Conservation (phyloP, 2,329 filamentous ascomycete genomes). For the Lizonia empirigonia region DNA sequence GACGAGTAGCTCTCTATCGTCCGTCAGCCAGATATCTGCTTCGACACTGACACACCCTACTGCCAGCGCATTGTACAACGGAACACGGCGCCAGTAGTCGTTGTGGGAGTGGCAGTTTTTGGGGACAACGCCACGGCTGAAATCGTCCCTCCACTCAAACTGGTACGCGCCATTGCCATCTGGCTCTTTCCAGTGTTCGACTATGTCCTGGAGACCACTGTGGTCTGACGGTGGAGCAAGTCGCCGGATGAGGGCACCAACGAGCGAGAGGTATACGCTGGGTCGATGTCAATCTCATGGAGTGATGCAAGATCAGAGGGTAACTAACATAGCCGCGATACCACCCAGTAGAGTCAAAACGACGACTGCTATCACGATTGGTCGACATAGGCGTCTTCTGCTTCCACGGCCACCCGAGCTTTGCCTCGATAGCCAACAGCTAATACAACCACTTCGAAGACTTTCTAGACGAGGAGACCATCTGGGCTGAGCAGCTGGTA, state of each 20-base stretch:
- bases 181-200: constrained; percentile 36
- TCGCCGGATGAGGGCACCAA: constrained; percentile 25
- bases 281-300: constrained; percentile 7
- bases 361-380: constrained; percentile 14
- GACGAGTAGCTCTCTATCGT: constrained; percentile 37
- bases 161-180: constrained; percentile 22
- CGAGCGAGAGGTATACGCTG: constrained; percentile 35
- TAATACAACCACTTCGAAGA: neutral
- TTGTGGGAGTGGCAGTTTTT: constrained; percentile 52
- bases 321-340: constrained; percentile 27
- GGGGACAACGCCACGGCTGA: constrained; percentile 47
- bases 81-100: constrained; percentile 51
- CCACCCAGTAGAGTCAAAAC: constrained; percentile 23
- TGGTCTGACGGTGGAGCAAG: constrained; percentile 26
- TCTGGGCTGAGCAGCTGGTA: neutral
- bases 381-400: constrained; percentile 14
- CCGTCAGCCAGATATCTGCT: constrained; percentile 40
- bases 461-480: neutral
- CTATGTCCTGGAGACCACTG: constrained; percentile 35
- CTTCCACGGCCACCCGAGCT: neutral
- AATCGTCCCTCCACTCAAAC: constrained; percentile 45
- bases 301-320: neutral
- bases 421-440: neutral
- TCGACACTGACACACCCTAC: constrained; percentile 46
- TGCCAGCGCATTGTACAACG: constrained; percentile 48